Conservation (phyloP, 768 basidiomycete genomes). For the Phlebiopsis flavidoalba region DNA sequence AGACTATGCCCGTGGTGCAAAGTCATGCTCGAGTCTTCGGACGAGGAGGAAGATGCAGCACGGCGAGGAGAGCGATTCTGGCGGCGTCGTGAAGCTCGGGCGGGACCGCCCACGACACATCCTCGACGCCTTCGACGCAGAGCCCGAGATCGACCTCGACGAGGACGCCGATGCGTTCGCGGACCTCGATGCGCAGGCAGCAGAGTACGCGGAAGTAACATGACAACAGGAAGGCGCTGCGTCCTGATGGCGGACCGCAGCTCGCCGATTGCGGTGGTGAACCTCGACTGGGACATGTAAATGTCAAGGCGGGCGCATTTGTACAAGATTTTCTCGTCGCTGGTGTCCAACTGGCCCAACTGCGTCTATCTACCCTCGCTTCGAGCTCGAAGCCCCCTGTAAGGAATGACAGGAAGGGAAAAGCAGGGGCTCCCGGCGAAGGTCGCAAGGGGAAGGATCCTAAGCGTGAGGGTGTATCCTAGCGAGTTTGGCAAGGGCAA, state of each 20-base stretch:
- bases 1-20: conserved; percentile 92
- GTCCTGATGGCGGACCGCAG: conserved; percentile 38
- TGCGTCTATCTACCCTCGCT: conserved; percentile 26
- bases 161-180: conserved; percentile 73
- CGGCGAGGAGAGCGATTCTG: conserved; percentile 41
- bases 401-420: conserved; percentile 5
- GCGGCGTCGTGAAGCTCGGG: conserved; percentile 47
- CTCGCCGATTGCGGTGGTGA: conserved; percentile 85
- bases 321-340: conserved; percentile 88
- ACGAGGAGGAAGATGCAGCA: conserved; percentile 51
- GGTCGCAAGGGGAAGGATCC: conserved; percentile 58
- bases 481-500: conserved; percentile 91
- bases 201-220: conserved; percentile 45
- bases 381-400: not conserved
- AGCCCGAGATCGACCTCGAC: conserved; percentile 57
- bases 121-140: conserved; percentile 28
- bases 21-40: conserved; percentile 82
- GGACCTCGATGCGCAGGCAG: conserved; percentile 70
- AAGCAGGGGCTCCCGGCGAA: conserved; percentile 16
- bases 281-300: conserved; percentile 97
- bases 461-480: conserved; percentile 84
- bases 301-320: conserved; percentile 67
- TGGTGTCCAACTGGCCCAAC: conserved; percentile 64
- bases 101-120: conserved; percentile 38
- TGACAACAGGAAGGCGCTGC: conserved; percentile 41